Percentiles rank a stretch among this genome's conserved stretches.
These are phyloP conservation scores for Colletotrichum sp. DNA, from an alignment of 2,329 filamentous ascomycete species.

Conservation along the genomic window DNA sequence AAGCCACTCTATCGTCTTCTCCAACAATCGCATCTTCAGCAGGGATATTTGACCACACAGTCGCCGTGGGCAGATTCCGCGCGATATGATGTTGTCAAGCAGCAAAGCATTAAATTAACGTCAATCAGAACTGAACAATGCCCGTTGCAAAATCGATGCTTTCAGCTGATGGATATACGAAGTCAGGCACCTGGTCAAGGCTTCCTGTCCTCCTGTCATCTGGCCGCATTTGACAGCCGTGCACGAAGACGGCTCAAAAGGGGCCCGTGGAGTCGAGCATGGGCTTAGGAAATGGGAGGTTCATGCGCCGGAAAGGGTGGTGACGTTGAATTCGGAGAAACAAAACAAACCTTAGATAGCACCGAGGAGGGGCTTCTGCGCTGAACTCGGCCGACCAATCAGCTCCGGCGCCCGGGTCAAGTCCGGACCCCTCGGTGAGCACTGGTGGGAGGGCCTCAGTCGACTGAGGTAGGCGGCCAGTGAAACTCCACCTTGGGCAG, in stretches of 20 bases:
- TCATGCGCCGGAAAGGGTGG: not conserved
- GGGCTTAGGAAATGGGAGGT: not conserved
- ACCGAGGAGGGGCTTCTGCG: not conserved
- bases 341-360: not conserved
- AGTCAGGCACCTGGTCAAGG: not conserved
- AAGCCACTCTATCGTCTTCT: not conserved
- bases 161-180: not conserved
- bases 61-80: not conserved
- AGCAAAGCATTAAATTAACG: not conserved
- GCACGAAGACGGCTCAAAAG: not conserved
- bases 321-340: not conserved
- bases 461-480: not conserved
- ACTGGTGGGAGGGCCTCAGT: not conserved
- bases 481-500: constrained; percentile 1
- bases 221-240: not conserved
- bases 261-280: not conserved
- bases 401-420: not conserved
- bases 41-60: not conserved
- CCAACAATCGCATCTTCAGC: not conserved
- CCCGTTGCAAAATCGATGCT: not conserved
- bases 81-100: not conserved
- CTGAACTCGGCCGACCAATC: constrained; percentile 1
- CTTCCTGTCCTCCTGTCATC: not conserved
- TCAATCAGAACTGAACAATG: not conserved
- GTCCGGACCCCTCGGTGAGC: not conserved